These are phyloP conservation scores for Persicaria maculosa DNA, from an alignment of 148 eudicot genomes.

Conservation along the genomic window DNA sequence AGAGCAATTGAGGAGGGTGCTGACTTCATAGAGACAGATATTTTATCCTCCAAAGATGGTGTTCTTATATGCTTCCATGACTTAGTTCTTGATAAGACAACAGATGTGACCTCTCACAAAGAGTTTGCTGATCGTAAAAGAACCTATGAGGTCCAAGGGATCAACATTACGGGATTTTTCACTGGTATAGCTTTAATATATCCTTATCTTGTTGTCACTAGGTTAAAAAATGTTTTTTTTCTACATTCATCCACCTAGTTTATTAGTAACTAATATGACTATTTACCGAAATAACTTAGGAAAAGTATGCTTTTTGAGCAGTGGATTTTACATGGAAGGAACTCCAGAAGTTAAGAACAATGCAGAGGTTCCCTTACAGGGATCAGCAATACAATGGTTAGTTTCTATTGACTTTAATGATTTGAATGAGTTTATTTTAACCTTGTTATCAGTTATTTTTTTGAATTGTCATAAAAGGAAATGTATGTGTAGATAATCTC, in stretches of 20 bases:
- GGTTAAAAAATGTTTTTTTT: neutral
- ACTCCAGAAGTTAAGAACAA: slow-evolving; percentile 64
- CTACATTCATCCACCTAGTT: neutral
- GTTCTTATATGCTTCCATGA: slow-evolving; percentile 79
- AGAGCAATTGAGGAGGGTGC: slow-evolving; percentile 94
- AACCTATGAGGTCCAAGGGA: slow-evolving; percentile 80
- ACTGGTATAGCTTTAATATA: slow-evolving; percentile 31
- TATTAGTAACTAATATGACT: neutral
- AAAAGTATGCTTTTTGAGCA: slow-evolving; percentile 18
- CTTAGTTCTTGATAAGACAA: slow-evolving; percentile 61
- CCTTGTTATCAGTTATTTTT: neutral
- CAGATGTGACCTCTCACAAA: slow-evolving; percentile 61
- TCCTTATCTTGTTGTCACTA: neutral
- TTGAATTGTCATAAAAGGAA: slow-evolving; percentile 3
- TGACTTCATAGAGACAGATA: slow-evolving; percentile 88
- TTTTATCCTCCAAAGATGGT: slow-evolving; percentile 76
- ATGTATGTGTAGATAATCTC: neutral
- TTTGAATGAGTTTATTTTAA: neutral
- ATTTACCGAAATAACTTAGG: neutral
- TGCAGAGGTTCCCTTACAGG: slow-evolving; percentile 69
- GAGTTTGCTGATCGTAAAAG: slow-evolving; percentile 70
- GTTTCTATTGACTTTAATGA: slow-evolving; percentile 8
- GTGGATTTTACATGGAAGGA: slow-evolving; percentile 94
- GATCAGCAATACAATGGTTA: slow-evolving; percentile 89
- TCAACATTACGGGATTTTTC: slow-evolving; percentile 68